Conservation (phyloP, 78 protist species). For the Pigoraptor vietnamica region DNA sequence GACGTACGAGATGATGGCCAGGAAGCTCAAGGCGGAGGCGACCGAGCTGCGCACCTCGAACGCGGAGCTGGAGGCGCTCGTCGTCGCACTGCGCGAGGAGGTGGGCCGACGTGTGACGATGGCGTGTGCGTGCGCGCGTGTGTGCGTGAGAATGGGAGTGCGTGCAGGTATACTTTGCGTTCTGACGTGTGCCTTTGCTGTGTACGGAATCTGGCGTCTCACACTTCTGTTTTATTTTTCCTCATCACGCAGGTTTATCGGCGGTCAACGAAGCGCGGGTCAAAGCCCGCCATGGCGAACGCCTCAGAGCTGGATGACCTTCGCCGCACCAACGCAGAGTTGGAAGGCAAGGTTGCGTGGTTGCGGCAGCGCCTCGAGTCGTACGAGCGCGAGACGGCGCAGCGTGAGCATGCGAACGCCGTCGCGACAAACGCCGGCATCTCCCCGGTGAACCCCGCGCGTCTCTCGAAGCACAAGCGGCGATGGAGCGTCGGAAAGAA, state of each 20-base stretch:
- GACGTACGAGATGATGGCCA: background rate
- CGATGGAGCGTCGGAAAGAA: background rate
- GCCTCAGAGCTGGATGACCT: background rate
- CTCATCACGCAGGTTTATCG: background rate
- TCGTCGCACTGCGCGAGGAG: background rate
- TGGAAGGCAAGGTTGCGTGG: background rate
- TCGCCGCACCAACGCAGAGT: background rate
- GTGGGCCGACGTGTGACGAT: no score
- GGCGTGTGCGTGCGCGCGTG: no score
- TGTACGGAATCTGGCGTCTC: no score
- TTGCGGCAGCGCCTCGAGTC: background rate
- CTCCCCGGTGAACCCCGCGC: background rate
- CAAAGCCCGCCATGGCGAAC: background rate
- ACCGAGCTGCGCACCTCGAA: background rate
- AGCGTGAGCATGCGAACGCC: background rate
- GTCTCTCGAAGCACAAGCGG: background rate
- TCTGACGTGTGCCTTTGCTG: no score
- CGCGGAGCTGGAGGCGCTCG: background rate
- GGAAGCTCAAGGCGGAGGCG: background rate
- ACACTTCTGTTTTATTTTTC: no score
- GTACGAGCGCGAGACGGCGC: background rate
- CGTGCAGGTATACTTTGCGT: no score
- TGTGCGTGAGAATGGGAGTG: no score
- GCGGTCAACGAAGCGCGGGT: background rate
- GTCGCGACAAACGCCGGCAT: background rate